These are phyloP conservation scores for Scytalidium sp. DNA, from an alignment of 2,329 filamentous ascomycete species.

Conservation along the genomic window DNA sequence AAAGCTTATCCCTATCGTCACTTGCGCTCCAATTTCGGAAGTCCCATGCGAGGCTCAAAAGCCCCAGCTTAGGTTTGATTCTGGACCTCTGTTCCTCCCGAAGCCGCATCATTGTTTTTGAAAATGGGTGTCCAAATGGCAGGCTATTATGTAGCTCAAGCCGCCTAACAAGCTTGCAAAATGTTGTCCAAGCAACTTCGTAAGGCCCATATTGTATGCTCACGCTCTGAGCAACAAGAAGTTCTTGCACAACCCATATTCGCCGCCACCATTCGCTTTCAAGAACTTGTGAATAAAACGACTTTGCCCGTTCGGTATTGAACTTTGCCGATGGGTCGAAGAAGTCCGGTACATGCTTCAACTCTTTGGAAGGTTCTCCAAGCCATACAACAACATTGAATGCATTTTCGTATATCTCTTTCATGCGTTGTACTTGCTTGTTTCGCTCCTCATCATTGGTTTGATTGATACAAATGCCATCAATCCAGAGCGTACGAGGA, in stretches of 20 bases:
- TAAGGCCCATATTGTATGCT: conserved; percentile 6
- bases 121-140: too few relatives aligned
- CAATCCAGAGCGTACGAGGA: neutral
- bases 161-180: conserved; percentile 18
- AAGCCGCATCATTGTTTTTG: conserved; percentile 4
- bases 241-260: conserved; percentile 14
- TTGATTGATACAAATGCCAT: neutral
- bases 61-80: neutral
- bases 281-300: too few relatives aligned
- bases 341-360: too few relatives aligned
- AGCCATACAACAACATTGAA: neutral
- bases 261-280: conserved; percentile 12
- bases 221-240: conserved; percentile 9
- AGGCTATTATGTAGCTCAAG: too few relatives aligned
- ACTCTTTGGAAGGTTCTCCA: too few relatives aligned
- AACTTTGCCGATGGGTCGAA: too few relatives aligned
- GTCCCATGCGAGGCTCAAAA: conserved; percentile 7
- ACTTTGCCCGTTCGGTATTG: too few relatives aligned
- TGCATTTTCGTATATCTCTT: neutral
- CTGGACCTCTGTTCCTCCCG: conserved; percentile 1
- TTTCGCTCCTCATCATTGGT: neutral
- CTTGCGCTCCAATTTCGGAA: conserved; percentile 9
- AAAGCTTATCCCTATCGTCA: conserved; percentile 15
- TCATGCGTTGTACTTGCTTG: neutral
- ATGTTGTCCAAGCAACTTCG: conserved; percentile 14